A percentile compares a stretch with the other conserved stretches of the same genome.
These are phyloP conservation scores for Magnolia officinalis DNA, from an alignment of 164 flowering plant species.

Conservation along the genomic window DNA sequence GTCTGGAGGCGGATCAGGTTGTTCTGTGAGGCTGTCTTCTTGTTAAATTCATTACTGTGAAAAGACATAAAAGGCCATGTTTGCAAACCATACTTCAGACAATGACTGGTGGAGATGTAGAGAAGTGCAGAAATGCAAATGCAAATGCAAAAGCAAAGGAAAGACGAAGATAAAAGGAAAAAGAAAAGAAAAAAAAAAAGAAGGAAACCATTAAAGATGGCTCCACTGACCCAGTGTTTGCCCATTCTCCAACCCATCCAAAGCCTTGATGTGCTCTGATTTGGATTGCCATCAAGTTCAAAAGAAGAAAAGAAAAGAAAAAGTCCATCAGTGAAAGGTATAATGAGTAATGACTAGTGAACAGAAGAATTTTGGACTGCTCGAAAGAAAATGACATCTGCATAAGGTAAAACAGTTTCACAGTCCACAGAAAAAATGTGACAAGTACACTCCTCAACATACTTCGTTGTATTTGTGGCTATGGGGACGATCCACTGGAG, in stretches of 20 bases:
- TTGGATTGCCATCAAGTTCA: constrained; percentile 8
- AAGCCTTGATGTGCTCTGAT: constrained; percentile 97
- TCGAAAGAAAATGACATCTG: no score
- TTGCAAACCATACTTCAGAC: background rate
- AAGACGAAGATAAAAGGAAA: background rate
- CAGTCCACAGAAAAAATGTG: background rate
- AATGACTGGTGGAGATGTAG: background rate
- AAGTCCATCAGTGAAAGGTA: background rate
- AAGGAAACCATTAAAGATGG: background rate
- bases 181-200: background rate
- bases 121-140: no score
- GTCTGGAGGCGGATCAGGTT: constrained; percentile 79
- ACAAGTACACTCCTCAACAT: constrained; percentile 18
- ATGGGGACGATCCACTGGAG: constrained; percentile 96
- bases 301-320: background rate
- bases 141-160: background rate
- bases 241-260: constrained; percentile 99
- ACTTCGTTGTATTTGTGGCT: constrained; percentile 94
- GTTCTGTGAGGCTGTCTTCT: constrained; percentile 52
- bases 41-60: constrained; percentile 23
- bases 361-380: background rate
- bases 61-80: background rate
- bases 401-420: background rate
- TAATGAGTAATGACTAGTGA: background rate
- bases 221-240: constrained; percentile 76